A percentile compares a stretch with the other conserved stretches of the same genome.
These are phyloP conservation scores for Gamarada debralockiae DNA, from an alignment of 495 filamentous ascomycete genomes.

Conservation along the genomic window DNA sequence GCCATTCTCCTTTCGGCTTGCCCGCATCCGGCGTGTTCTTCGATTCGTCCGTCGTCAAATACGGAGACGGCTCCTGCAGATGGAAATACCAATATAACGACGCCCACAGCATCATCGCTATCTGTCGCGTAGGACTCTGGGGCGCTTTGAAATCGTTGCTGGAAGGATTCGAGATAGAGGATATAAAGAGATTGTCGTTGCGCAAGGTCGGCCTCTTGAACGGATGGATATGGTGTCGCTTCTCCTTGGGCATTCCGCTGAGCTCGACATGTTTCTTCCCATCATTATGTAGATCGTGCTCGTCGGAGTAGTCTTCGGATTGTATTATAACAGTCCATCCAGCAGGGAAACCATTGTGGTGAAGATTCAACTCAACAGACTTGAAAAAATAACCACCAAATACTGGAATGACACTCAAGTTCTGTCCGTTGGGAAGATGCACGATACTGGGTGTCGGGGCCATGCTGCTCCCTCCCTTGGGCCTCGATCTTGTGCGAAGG, in stretches of 20 bases:
- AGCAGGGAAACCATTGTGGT: conserved; percentile 68
- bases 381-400: conserved; percentile 91
- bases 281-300: conserved; percentile 25
- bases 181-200: conserved; percentile 83
- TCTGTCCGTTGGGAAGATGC: conserved; percentile 83
- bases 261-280: conserved; percentile 10
- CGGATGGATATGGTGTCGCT: conserved; percentile 46
- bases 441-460: conserved; percentile 27
- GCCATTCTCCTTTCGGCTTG: conserved; percentile 82
- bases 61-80: conserved; percentile 53
- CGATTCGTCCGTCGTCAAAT: conserved; percentile 57
- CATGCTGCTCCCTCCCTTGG: too few relatives aligned
- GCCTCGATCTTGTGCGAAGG: too few relatives aligned
- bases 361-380: conserved; percentile 63
- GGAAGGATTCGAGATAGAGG: conserved; percentile 80
- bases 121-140: conserved; percentile 74
- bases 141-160: conserved; percentile 74
- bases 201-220: conserved; percentile 70
- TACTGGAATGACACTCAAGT: conserved; percentile 71
- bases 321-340: conserved; percentile 88
- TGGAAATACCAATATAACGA: conserved; percentile 98
- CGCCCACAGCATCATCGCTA: conserved; percentile 96
- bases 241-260: conserved; percentile 25
- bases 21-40: conserved; percentile 61
- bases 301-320: conserved; percentile 54